These are phyloP conservation scores for Rhexocercosporidium sp. DNA, from an alignment of 2,329 filamentous ascomycete species.

Conservation along the genomic window DNA sequence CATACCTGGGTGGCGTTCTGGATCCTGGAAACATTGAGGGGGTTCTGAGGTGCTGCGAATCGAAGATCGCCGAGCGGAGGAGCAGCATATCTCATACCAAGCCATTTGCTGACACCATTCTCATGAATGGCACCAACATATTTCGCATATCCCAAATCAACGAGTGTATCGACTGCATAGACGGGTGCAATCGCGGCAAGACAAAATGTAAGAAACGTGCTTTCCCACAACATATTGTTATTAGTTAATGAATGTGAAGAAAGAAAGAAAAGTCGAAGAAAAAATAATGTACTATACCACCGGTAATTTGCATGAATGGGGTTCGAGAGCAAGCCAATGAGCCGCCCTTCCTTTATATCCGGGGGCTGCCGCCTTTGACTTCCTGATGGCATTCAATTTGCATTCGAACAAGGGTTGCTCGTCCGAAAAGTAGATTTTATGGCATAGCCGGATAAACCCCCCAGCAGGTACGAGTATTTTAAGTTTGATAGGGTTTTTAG, in stretches of 20 bases:
- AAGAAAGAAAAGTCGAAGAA: no score
- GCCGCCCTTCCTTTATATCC: neutral
- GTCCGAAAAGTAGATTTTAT: neutral
- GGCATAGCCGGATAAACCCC: neutral
- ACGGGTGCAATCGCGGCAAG: neutral
- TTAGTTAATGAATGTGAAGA: neutral
- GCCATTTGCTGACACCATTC: constrained; percentile 71
- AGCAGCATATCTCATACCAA: constrained; percentile 76
- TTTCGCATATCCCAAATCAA: constrained; percentile 69
- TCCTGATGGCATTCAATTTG: no score
- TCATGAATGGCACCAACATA: constrained; percentile 62
- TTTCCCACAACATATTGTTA: neutral
- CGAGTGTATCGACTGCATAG: constrained; percentile 3
- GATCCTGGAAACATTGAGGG: constrained; percentile 41
- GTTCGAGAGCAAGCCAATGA: neutral
- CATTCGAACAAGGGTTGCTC: neutral
- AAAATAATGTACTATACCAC: constrained; percentile 2
- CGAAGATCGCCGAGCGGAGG: constrained; percentile 68
- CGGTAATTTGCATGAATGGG: neutral
- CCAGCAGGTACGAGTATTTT: neutral
- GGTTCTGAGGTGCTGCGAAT: constrained; percentile 71
- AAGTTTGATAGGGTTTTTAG: neutral
- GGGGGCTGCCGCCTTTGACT: no score
- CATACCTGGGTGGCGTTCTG: constrained; percentile 37
- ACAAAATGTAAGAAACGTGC: neutral